Base-by-base conservation (phyloP, 2,329 filamentous ascomycete genomes). In the Hypocreales sp. region DNA sequence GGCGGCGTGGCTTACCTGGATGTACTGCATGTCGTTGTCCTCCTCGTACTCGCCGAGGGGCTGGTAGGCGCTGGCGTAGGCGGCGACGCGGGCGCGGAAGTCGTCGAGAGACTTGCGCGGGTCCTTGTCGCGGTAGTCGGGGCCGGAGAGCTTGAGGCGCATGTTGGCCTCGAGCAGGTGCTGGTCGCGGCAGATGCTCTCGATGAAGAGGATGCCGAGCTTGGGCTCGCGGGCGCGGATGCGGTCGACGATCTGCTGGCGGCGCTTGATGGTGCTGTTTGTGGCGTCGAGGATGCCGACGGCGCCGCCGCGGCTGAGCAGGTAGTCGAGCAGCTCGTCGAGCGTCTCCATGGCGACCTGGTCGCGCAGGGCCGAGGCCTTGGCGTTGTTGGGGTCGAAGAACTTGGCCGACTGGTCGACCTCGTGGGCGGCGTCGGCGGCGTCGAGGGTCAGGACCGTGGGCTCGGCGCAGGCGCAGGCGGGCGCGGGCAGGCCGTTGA, bases 231-330 rank as follows among this genome's bases (percentile, higher is more conserved):
- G 71, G 28, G 74, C 60, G 41, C 81, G 79, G 44, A 95, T 82
- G 39, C 73, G 79, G 34, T 87, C 70, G 42, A 92, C 83, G 30
- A 98, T 69, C 15, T 79, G 67, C 51, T 87, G 76, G 26, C 90
- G 72, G 20, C 90, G 77, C 36, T 82, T 70, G 26, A 92, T 66
- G 1, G 90, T 98, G 57, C 86, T 94, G 58, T 98, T 98, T 7
- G 90, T 98, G 7, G 90, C 90, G 53, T 98, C 90, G 9, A 98
- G 70, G 36, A 98, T 95, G 20, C 90, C 90, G 8, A 95, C 82
- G 17, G 84, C 81, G 25, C 90, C 90, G 16, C 79, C 82, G 29
- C 75, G 65, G 15, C 75, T 63, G 19, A 95, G 61, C 8, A 98
- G 73, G 49, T 92, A 98, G 40, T 93, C 79, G 25, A 98, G 56